Evolutionary conservation across 2,329 filamentous ascomycete species (phyloP), one percentile per base, ranked within the genome.

Genomic region (Colletotrichum lentis): DNA sequence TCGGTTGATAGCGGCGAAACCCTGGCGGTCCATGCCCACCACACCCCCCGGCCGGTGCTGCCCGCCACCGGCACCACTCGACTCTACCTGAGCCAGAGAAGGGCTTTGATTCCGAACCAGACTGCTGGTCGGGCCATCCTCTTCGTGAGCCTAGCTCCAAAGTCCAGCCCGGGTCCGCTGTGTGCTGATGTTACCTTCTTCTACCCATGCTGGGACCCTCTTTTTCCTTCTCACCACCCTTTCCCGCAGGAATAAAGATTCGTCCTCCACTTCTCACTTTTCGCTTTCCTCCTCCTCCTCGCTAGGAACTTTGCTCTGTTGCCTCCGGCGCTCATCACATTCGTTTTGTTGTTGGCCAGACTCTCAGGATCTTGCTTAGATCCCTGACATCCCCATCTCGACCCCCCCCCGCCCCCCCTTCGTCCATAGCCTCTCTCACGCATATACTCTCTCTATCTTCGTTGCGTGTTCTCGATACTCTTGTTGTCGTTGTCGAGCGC

Each of bases 241-340:
- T 46, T 50, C 46, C 55, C 55, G 44, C 37, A 60, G 41, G 62
- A 59, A 68, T 68, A 68, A 65, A 68, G 65, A 65, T 65, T 44
- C 55, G 43, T 20, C 62, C 37, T 68, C 65, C 55, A 65, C 65
- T 68, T 63, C 62, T 60, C 55, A 61, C 55, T 44, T 43, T 61
- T 68, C 62, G 39, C 37, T 31, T 43, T 56, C 27, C 61, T 56
- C 37, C 61, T 67, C 54, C 44, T 27, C 44, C 49, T 63, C 58
- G 58, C 43, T 49, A 70, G 67, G 69, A 59, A 69, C 18, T 43
- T 58, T 31, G 14, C 47, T 62, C 57, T 69, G 67, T 70, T 69
- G 52, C 44, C 67, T 66, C 62, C 62, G 69, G 62, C 66, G 69
- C 53, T 69, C 58, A 69, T 39, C 57, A 70, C 69, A 62, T 58